Base-by-base conservation (phyloP, 2,329 filamentous ascomycete species). In the Fusarium circinatum region DNA sequence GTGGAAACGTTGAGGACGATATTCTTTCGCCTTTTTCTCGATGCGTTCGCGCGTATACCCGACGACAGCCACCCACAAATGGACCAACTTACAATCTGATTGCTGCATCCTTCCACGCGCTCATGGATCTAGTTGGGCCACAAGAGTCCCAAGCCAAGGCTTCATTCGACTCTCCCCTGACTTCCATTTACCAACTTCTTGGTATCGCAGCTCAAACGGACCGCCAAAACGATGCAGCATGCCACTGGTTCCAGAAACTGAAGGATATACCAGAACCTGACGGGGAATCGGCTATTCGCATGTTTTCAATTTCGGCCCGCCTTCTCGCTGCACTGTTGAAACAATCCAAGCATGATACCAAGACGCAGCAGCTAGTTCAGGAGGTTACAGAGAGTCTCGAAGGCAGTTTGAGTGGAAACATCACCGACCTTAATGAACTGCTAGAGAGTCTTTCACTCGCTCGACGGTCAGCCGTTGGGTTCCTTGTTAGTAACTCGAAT, bases 11-110 rank as follows among this genome's bases (percentile, higher is more conserved):
- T 9, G 87, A 90, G 41, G 90, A 90, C 64, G 92, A 94, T 20
- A 80, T 95, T 12, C 77, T 92, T n/a, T 85, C 89, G 3, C 92
- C 92, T 0, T 87, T 94, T 55, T 86, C 87, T 1, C 89, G 88
- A 58, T 94, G 90, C 71, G 75, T 93, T 24, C 83, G 86, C 15
- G 88, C 92, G 2, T 93, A 91, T 73, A 82, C 85, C 22, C 86
- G 91, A 63, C 87, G 92, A 66, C 81, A 83, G 8, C 74, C 83
- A 17, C 83, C 83, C 49, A 76, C 79, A 10, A 79, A 82, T 5
- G 79, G 79, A 4, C 82, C 82, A 8, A 76, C 86, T 17, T 83
- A 85, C 62, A 77, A 82, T 36, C 80, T 82, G 32, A 79, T 82
- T 22, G 68, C 77, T 12, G 62, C 72, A 18, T 75, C 81, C 3